Conservation (phyloP, 306 rosid genomes). For the Sphenostylis stenocarpa region DNA sequence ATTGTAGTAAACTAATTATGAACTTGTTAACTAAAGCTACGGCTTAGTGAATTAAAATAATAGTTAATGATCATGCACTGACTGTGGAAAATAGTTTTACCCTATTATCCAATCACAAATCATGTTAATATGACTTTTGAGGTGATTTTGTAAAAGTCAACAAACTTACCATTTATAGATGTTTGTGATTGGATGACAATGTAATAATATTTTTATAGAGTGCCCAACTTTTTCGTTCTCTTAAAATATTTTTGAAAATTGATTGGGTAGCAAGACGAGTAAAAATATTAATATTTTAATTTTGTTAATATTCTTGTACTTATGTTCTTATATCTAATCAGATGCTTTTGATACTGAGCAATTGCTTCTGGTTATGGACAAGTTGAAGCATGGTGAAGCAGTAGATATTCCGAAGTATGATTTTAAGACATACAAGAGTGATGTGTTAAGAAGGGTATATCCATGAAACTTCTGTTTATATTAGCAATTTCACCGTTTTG, state of each 20-base stretch:
- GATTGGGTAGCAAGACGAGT: conserved; percentile 10
- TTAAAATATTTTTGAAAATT: not conserved
- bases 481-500: not conserved
- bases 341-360: conserved; percentile 94
- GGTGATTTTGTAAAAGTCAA: too few relatives aligned
- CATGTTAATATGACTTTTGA: too few relatives aligned
- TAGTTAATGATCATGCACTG: too few relatives aligned
- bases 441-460: conserved; percentile 83
- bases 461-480: conserved; percentile 15
- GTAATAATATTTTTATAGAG: too few relatives aligned
- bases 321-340: conserved; percentile 39
- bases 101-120: too few relatives aligned
- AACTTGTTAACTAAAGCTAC: not conserved
- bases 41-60: not conserved
- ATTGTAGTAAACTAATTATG: not conserved
- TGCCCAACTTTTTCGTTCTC: too few relatives aligned
- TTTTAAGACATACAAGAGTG: conserved; percentile 84
- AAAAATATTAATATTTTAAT: not conserved
- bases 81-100: too few relatives aligned
- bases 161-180: too few relatives aligned
- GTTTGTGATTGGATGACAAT: too few relatives aligned
- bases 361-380: conserved; percentile 77
- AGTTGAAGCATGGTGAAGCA: conserved; percentile 82
- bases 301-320: conserved; percentile 19
- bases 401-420: conserved; percentile 95